These are phyloP conservation scores for Leccinum griseonigrum DNA, from an alignment of 1,284 basidiomycete genomes.

Conservation along the genomic window DNA sequence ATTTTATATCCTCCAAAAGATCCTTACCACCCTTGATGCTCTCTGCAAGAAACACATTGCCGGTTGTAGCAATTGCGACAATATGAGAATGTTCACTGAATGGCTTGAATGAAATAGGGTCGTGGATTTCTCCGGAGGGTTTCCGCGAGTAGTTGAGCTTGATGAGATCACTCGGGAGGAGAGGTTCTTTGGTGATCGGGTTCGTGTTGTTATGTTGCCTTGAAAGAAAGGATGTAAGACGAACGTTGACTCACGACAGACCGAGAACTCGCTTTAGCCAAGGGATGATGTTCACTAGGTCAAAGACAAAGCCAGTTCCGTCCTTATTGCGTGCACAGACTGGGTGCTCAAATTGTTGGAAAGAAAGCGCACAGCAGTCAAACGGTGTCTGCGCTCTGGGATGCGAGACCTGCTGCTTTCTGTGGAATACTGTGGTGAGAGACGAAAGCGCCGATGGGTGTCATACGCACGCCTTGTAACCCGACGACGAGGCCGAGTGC, in stretches of 20 bases:
- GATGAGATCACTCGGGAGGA: constrained; percentile 80
- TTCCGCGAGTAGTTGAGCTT: constrained; percentile 86
- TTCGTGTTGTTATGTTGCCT: constrained; percentile 78
- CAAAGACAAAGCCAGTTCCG: constrained; percentile 80
- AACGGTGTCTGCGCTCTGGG: constrained; percentile 71
- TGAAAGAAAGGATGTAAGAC: constrained; percentile 19
- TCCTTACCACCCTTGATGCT: constrained; percentile 89
- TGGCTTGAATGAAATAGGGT: constrained; percentile 91
- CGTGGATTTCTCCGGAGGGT: constrained; percentile 78
- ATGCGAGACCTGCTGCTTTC: constrained; percentile 64
- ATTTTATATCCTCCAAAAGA: constrained; percentile 80
- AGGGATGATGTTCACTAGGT: constrained; percentile 87
- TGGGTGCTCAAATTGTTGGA: constrained; percentile 88
- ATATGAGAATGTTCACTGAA: constrained; percentile 92
- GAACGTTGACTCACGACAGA: constrained; percentile 10
- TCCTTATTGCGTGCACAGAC: constrained; percentile 83
- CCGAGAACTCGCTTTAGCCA: constrained; percentile 78
- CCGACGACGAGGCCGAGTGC: constrained; percentile 69
- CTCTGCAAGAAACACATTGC: constrained; percentile 89
- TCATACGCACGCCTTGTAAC: constrained; percentile 61
- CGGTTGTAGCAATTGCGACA: constrained; percentile 85
- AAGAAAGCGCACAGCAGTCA: constrained; percentile 90
- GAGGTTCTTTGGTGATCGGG: constrained; percentile 84
- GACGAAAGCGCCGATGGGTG: neutral
- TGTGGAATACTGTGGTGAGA: constrained; percentile 29